These are phyloP conservation scores for Eucalyptus guilfoylei DNA, from an alignment of 345 rosid species.

Conservation along the genomic window DNA sequence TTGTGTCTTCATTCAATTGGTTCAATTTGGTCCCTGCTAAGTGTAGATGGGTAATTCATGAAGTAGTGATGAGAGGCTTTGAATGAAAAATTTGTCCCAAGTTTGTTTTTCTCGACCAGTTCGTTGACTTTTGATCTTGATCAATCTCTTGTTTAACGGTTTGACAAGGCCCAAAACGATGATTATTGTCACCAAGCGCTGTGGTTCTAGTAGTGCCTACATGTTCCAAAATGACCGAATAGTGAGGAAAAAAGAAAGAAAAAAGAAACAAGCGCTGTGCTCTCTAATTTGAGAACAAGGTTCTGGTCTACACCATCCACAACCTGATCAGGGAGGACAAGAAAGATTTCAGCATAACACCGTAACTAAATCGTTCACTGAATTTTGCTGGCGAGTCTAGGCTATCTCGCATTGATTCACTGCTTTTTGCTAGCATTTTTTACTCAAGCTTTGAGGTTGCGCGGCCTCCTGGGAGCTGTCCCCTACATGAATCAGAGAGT, in stretches of 20 bases:
- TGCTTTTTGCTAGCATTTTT: not conserved
- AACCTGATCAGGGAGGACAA: not conserved
- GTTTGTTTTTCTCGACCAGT: not conserved
- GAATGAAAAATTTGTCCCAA: not conserved
- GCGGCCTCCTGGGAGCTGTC: not conserved
- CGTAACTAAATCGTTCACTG: not conserved
- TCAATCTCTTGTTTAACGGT: not conserved
- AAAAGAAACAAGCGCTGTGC: not conserved
- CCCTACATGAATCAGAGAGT: not conserved
- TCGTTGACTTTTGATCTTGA: not conserved
- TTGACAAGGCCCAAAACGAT: not conserved
- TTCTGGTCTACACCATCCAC: not conserved
- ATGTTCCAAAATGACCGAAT: not conserved
- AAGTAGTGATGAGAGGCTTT: not conserved
- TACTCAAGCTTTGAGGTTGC: not conserved
- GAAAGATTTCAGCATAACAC: not conserved
- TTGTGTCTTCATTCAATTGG: not conserved
- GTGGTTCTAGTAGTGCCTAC: not conserved
- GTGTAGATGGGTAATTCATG: not conserved
- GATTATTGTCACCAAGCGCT: not conserved
- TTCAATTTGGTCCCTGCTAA: not conserved
- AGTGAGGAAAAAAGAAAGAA: accelerated
- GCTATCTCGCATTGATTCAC: not conserved
- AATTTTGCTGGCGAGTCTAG: not conserved
- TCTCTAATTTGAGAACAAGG: not conserved